These are phyloP conservation scores for Didymella lethalis DNA, from an alignment of 2,329 filamentous ascomycete genomes.

Conservation along the genomic window DNA sequence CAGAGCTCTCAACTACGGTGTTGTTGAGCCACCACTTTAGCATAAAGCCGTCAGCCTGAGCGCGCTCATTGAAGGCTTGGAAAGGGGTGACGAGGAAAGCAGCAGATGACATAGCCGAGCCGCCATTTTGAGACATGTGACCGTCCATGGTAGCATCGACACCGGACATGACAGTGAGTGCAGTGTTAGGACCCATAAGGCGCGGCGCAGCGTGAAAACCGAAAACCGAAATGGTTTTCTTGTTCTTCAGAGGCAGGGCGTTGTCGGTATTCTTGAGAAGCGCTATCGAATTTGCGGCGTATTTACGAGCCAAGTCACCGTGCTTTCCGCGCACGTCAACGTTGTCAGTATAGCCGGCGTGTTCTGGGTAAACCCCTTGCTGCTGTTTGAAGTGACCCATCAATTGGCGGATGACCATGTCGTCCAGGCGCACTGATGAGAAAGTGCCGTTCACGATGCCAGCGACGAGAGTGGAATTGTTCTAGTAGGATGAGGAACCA, in stretches of 20 bases:
- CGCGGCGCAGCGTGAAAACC: conserved; percentile 17
- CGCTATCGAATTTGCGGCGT: conserved; percentile 46
- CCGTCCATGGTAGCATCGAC: conserved; percentile 22
- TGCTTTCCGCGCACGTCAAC: conserved; percentile 22
- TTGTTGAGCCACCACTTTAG: conserved; percentile 27
- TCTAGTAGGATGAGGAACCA: conserved; percentile 26
- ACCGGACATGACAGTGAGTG: conserved; percentile 17
- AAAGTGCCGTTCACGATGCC: conserved; percentile 30
- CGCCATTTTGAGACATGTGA: conserved; percentile 21
- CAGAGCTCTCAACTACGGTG: conserved; percentile 15
- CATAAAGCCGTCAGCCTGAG: conserved; percentile 19
- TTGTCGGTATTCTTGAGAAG: conserved; percentile 61
- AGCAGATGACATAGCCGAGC: conserved; percentile 22
- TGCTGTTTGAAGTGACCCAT: conserved; percentile 13
- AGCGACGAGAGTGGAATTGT: conserved; percentile 26
- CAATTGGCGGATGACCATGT: conserved; percentile 29
- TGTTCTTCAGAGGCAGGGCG: conserved; percentile 56
- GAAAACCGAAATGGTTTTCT: conserved; percentile 14
- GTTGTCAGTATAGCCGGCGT: conserved; percentile 16
- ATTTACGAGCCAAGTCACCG: conserved; percentile 19
- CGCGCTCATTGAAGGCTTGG: conserved; percentile 20
- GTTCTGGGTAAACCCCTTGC: conserved; percentile 11
- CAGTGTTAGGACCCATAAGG: conserved; percentile 21
- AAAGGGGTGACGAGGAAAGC: conserved; percentile 15
- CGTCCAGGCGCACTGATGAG: conserved; percentile 23